Evolutionary conservation across 208 protist genomes (phyloP), one percentile per base, ranked within the genome.

Genomic region (Crithidia bombi): DNA sequence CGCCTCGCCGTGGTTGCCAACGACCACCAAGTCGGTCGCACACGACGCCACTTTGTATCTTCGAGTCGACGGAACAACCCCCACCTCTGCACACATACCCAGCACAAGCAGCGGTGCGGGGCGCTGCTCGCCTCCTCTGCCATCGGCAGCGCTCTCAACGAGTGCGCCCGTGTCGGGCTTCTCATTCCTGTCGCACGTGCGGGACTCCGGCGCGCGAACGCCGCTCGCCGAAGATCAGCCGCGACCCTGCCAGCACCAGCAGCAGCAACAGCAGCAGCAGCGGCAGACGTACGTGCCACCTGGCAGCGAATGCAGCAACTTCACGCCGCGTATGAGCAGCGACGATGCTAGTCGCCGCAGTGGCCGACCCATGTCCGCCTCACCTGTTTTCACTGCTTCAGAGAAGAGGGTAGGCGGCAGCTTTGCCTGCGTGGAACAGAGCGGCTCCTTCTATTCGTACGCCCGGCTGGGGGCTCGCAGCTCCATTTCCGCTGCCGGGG

Each of bases 1-100:
- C 15, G 61, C 61, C 30, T 56, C 46, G 9, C 61, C 61, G 5
- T 66, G 61, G 61, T 66, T 47, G 33, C 61, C 61, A 5, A 23
- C 19, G 7, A 46, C 61, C 0, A 33, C 61, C 3, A 41, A 33
- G 38, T 59, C 54, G 33, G n/a, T 7, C 54, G 0, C n/a, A n/a
- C n/a, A n/a, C n/a, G n/a, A n/a, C n/a, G n/a, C n/a, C n/a, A n/a
- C n/a, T n/a, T n/a, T n/a, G n/a, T n/a, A n/a, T n/a, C n/a, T n/a
- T n/a, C n/a, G n/a, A n/a, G n/a, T n/a, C n/a, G n/a, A n/a, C n/a
- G n/a, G n/a, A n/a, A n/a, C n/a, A n/a, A n/a, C n/a, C n/a, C n/a
- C n/a, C n/a, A n/a, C n/a, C n/a, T n/a, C n/a, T n/a, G 32, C 30
- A 41, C 6, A 12, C 32, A 3, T n/a, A n/a, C 9, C 14, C 52